Evolutionary conservation across 768 basidiomycete species (phyloP).

Genomic region (Infundibulicybe gibba): DNA sequence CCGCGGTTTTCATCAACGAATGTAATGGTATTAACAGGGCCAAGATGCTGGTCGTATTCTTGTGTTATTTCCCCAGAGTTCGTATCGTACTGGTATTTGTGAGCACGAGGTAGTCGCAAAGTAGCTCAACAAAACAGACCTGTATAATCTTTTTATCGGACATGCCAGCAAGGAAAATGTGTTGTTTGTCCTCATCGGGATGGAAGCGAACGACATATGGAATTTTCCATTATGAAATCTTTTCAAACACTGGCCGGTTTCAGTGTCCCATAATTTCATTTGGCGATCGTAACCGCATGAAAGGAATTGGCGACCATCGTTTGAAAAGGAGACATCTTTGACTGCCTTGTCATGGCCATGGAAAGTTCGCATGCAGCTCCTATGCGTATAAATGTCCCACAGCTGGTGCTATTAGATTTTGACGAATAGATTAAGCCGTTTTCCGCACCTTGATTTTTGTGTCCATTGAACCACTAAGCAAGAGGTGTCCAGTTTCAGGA

Average conservation of each 20-base stretch:
- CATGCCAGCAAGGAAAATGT: slow-evolving; percentile 98
- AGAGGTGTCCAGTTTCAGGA: slow-evolving; percentile 87
- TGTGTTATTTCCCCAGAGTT: slow-evolving; percentile 94
- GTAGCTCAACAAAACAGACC: slow-evolving; percentile 40
- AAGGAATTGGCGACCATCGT: slow-evolving; percentile 85
- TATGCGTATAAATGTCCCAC: slow-evolving; percentile 97
- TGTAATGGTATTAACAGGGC: slow-evolving; percentile 97
- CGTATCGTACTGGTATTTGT: slow-evolving; percentile 83
- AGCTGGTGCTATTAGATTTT: slow-evolving; percentile 62
- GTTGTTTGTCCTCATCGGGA: slow-evolving; percentile 93
- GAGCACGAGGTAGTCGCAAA: background rate
- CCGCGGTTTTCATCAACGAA: slow-evolving; percentile 98
- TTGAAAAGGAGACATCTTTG: slow-evolving; percentile 94
- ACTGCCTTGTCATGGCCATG: slow-evolving; percentile 96
- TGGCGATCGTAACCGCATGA: slow-evolving; percentile 95
- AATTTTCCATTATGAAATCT: slow-evolving; percentile 97
- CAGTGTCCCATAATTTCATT: slow-evolving; percentile 99
- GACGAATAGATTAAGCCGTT: no score
- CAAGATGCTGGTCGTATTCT: slow-evolving; percentile 98
- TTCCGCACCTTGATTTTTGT: slow-evolving; percentile 95
- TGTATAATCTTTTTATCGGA: slow-evolving; percentile 99
- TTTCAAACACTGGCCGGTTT: slow-evolving; percentile 96
- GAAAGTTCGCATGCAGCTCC: slow-evolving; percentile 95
- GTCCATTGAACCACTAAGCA: slow-evolving; percentile 96
- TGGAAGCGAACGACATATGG: slow-evolving; percentile 95